These are phyloP conservation scores for Leucogyrophana mollusca DNA, from an alignment of 768 basidiomycete species.

Conservation along the genomic window DNA sequence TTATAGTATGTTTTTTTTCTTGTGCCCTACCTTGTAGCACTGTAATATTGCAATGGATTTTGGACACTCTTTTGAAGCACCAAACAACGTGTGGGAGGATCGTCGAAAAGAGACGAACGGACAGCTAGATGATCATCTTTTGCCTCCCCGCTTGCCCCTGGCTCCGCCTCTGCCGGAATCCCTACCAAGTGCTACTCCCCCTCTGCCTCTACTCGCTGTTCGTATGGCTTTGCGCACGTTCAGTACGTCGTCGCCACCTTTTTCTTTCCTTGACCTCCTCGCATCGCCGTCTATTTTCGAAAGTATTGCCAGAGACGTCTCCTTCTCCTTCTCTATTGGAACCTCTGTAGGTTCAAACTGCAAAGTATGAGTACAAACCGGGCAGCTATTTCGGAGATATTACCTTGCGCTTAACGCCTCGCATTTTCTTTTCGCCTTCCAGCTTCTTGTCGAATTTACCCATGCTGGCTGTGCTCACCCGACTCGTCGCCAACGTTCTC, in stretches of 20 bases:
- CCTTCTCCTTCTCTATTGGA: slow-evolving; percentile 64
- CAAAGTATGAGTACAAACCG: slow-evolving; percentile 1
- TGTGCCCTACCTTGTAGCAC: background rate
- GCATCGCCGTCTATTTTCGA: slow-evolving; percentile 71
- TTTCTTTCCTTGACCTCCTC: slow-evolving; percentile 51
- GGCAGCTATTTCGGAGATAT: slow-evolving; percentile 12
- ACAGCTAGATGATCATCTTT: slow-evolving; percentile 12
- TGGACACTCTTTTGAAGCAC: slow-evolving; percentile 4
- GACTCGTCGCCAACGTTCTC: slow-evolving; percentile 69
- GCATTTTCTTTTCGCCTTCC: slow-evolving; percentile 87
- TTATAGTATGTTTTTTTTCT: slow-evolving; percentile 3
- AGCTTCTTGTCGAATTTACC: slow-evolving; percentile 90
- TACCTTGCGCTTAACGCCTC: slow-evolving; percentile 92
- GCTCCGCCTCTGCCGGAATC: slow-evolving; percentile 29
- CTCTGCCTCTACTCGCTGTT: slow-evolving; percentile 67
- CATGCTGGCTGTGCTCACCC: slow-evolving; percentile 90
- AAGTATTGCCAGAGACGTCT: slow-evolving; percentile 71
- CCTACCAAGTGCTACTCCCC: slow-evolving; percentile 56
- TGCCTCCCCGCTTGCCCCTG: slow-evolving; percentile 28
- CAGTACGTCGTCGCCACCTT: slow-evolving; percentile 50
- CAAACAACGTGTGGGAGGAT: no score
- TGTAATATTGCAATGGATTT: background rate
- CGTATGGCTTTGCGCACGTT: slow-evolving; percentile 90
- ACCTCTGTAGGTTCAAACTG: slow-evolving; percentile 87
- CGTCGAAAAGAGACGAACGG: no score